phyloP scores from a whole-genome alignment of 2,329 filamentous ascomycete species.

The Penicillium occitanis region DNA sequence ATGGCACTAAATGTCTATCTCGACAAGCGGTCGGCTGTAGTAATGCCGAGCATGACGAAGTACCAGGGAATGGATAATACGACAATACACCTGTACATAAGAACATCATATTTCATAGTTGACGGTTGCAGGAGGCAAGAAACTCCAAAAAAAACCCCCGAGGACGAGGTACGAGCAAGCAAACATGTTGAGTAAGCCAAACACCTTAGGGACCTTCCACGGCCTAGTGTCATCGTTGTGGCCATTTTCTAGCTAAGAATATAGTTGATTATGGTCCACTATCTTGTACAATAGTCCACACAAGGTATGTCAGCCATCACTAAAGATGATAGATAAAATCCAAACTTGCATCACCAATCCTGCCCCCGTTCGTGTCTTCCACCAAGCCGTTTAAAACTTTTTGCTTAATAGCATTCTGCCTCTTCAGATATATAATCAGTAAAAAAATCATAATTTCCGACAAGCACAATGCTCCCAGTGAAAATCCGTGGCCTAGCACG shows the following conservation, averaged over 20 bases:
- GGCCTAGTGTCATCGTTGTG: too few species aligned
- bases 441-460: neutral
- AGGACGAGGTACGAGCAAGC: too few species aligned
- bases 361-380: neutral
- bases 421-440: neutral
- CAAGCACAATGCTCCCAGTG: neutral
- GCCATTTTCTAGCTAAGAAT: too few species aligned
- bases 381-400: neutral
- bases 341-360: neutral
- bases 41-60: neutral
- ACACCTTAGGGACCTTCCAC: too few species aligned
- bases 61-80: constrained; percentile 1
- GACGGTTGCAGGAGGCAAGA: too few species aligned
- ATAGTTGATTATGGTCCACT: too few species aligned
- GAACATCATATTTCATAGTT: neutral
- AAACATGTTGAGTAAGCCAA: too few species aligned
- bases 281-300: too few species aligned
- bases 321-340: constrained; percentile 6
- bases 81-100: constrained; percentile 7
- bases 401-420: neutral
- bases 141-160: too few species aligned
- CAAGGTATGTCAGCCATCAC: neutral
- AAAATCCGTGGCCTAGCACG: neutral
- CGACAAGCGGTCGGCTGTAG: constrained; percentile 1
- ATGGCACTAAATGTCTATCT: neutral